Evolutionary conservation across 2,329 filamentous ascomycete species (phyloP).

Genomic region (Diaporthe batatas): DNA sequence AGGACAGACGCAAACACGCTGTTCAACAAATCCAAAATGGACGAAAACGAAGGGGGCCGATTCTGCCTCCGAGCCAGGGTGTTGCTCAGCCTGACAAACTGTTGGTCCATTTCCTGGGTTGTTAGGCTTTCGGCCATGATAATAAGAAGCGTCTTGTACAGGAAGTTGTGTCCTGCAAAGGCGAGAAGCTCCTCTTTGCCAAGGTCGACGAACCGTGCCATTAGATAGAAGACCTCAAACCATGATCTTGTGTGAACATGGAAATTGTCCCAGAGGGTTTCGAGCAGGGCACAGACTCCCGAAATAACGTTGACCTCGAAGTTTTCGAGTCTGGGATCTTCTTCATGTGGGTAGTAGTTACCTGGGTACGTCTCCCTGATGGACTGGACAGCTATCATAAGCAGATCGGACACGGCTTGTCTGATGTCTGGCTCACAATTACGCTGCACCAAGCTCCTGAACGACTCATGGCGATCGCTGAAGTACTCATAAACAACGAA

Average conservation of each 20-base stretch:
- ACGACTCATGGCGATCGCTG: slow-evolving; percentile 62
- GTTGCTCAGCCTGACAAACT: slow-evolving; percentile 68
- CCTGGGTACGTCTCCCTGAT: slow-evolving; percentile 64
- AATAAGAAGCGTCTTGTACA: slow-evolving; percentile 70
- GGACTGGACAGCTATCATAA: slow-evolving; percentile 65
- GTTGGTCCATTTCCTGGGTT: slow-evolving; percentile 62
- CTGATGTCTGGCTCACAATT: slow-evolving; percentile 71
- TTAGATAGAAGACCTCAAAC: slow-evolving; percentile 81
- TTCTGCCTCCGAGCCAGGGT: slow-evolving; percentile 64
- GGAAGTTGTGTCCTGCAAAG: slow-evolving; percentile 72
- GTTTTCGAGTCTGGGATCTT: slow-evolving; percentile 41
- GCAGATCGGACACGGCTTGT: slow-evolving; percentile 61
- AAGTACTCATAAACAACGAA: slow-evolving; percentile 74
- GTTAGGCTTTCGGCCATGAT: slow-evolving; percentile 67
- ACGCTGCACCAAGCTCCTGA: slow-evolving; percentile 76
- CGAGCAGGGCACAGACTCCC: slow-evolving; percentile 62
- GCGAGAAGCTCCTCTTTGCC: slow-evolving; percentile 69
- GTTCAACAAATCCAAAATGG: slow-evolving; percentile 63
- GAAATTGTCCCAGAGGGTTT: slow-evolving; percentile 72
- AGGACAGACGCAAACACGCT: slow-evolving; percentile 60
- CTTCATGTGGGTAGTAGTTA: slow-evolving; percentile 56
- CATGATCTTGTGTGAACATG: slow-evolving; percentile 75
- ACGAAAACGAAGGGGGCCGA: slow-evolving; percentile 67
- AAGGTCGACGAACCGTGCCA: slow-evolving; percentile 74
- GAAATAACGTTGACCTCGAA: slow-evolving; percentile 55